phyloP scores from a whole-genome alignment of 2,329 filamentous ascomycete species.

The Colletotrichum nymphaeae region DNA sequence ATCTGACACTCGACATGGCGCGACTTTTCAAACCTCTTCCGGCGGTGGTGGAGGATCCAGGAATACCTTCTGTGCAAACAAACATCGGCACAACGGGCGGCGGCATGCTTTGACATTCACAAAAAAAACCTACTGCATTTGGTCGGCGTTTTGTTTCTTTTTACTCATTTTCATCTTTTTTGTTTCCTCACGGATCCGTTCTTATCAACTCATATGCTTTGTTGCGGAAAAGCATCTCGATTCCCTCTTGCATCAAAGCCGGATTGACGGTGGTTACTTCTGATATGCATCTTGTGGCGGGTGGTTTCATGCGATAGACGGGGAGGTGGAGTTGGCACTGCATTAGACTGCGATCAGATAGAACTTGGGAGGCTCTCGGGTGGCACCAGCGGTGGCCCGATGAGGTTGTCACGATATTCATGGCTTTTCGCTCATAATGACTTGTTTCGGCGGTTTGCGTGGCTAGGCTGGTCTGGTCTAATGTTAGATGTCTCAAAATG shows the following conservation, averaged over 20 bases:
- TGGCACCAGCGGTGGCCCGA: constrained; percentile 32
- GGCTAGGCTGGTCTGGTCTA: constrained; percentile 36
- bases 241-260: constrained; percentile 38
- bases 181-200: constrained; percentile 32
- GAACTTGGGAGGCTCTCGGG: constrained; percentile 38
- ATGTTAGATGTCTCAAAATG: constrained; percentile 35
- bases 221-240: constrained; percentile 36
- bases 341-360: constrained; percentile 46
- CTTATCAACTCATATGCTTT: constrained; percentile 33
- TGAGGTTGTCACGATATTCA: constrained; percentile 38
- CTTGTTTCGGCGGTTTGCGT: constrained; percentile 31
- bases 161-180: constrained; percentile 20
- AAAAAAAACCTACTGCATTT: constrained; percentile 40
- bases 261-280: constrained; percentile 37
- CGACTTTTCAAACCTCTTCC: constrained; percentile 74
- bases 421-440: constrained; percentile 37
- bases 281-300: constrained; percentile 38
- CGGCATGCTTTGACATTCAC: constrained; percentile 47
- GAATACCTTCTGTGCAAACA: constrained; percentile 55
- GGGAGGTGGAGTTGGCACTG: constrained; percentile 44
- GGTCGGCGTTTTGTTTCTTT: constrained; percentile 37
- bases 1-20: constrained; percentile 78
- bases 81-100: constrained; percentile 47
- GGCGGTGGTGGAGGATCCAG: constrained; percentile 55
- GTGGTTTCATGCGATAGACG: constrained; percentile 39